A percentile compares a stretch with the other conserved stretches of the same genome.
phyloP scores from a whole-genome alignment of 1,284 basidiomycete species.

The Peniophora sp. region DNA sequence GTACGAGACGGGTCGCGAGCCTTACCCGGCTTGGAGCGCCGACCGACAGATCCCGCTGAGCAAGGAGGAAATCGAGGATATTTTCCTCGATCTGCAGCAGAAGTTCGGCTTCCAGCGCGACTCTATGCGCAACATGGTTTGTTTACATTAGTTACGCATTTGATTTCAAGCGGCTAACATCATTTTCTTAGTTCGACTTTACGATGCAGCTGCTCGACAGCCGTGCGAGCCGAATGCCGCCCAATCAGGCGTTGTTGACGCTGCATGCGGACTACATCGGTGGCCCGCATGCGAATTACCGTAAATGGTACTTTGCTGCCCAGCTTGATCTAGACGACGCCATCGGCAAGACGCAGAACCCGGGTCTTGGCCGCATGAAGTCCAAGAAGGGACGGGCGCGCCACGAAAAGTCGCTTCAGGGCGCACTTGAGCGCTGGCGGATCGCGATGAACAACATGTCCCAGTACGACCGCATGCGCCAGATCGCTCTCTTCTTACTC shows the following conservation, averaged over 20 bases:
- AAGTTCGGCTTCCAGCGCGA: slow-evolving; percentile 99
- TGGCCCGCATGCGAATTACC: slow-evolving; percentile 93
- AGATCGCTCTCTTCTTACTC: slow-evolving; percentile 92
- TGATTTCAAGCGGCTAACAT: slow-evolving; percentile 3
- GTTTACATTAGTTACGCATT: not conserved
- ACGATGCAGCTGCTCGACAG: slow-evolving; percentile 98
- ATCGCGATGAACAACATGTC: slow-evolving; percentile 99
- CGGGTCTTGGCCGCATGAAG: slow-evolving; percentile 78
- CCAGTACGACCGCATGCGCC: slow-evolving; percentile 94
- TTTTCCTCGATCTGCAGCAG: slow-evolving; percentile 95
- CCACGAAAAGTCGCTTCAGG: slow-evolving; percentile 78
- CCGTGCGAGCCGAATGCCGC: slow-evolving; percentile 94
- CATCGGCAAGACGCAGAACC: slow-evolving; percentile 88
- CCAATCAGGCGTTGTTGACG: slow-evolving; percentile 90
- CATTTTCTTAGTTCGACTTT: slow-evolving; percentile 75
- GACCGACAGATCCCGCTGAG: slow-evolving; percentile 93
- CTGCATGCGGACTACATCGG: slow-evolving; percentile 99
- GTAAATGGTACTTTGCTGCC: slow-evolving; percentile 99
- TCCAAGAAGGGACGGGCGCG: slow-evolving; percentile 48
- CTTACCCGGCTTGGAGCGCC: slow-evolving; percentile 89
- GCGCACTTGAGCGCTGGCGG: slow-evolving; percentile 88
- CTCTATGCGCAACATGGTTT: slow-evolving; percentile 84
- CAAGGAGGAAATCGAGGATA: slow-evolving; percentile 99
- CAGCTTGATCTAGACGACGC: slow-evolving; percentile 99
- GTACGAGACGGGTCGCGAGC: slow-evolving; percentile 50